Percentiles rank a stretch among this genome's conserved stretches.
These are phyloP conservation scores for Ambrosiella cleistominuta DNA, from an alignment of 2,329 filamentous ascomycete species.

Conservation along the genomic window DNA sequence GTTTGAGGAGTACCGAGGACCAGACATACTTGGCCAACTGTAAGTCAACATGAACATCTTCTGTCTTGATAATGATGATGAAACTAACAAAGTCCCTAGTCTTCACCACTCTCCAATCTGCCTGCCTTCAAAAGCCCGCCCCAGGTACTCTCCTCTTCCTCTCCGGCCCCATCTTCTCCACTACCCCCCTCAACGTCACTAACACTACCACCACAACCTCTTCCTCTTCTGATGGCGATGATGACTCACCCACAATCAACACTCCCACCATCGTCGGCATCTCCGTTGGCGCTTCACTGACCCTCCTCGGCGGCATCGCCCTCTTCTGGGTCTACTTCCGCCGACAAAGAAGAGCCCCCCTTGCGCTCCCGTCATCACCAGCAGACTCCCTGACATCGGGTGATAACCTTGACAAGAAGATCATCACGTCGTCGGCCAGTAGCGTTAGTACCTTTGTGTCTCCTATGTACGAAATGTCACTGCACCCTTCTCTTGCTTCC, in stretches of 20 bases:
- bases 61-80: neutral
- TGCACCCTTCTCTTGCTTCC: conserved; percentile 5
- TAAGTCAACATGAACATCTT: conserved; percentile 18
- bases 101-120: conserved; percentile 28
- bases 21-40: conserved; percentile 33
- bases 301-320: conserved; percentile 24
- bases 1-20: conserved; percentile 24
- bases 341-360: conserved; percentile 20
- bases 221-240: conserved; percentile 13
- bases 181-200: conserved; percentile 22
- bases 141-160: conserved; percentile 24
- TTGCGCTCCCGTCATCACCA: conserved; percentile 7
- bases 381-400: neutral
- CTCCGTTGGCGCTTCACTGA: conserved; percentile 26
- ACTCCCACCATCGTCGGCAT: conserved; percentile 37
- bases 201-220: conserved; percentile 16
- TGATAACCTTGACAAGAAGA: neutral
- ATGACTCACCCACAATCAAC: conserved; percentile 22
- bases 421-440: neutral
- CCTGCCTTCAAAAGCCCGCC: conserved; percentile 28
- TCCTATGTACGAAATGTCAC: neutral
- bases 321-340: conserved; percentile 33
- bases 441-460: neutral
- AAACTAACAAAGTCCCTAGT: conserved; percentile 21
- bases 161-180: conserved; percentile 26